Percentiles rank a stretch among this genome's conserved stretches.
These are phyloP conservation scores for Sonneratia caseolaris DNA, from an alignment of 345 rosid species.

Conservation along the genomic window DNA sequence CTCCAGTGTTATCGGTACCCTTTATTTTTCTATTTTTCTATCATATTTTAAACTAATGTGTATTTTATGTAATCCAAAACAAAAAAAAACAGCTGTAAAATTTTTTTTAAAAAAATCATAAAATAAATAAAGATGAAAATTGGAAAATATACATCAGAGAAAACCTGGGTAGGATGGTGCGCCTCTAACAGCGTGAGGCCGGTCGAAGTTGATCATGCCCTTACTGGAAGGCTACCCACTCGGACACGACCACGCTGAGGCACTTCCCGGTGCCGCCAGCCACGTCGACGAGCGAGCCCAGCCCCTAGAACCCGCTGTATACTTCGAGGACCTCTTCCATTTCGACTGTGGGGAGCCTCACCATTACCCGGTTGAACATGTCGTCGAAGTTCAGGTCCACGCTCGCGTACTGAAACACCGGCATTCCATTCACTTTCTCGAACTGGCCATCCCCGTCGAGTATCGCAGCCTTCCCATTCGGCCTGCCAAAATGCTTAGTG, in stretches of 20 bases:
- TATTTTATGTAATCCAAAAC: too few species aligned
- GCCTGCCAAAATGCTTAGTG: background rate
- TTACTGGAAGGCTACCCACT: slow-evolving; percentile 11
- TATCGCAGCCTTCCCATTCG: slow-evolving; percentile 12
- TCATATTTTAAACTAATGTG: too few species aligned
- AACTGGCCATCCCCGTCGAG: slow-evolving; percentile 15
- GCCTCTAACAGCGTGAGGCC: slow-evolving; percentile 9
- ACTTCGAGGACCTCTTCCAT: slow-evolving; percentile 3
- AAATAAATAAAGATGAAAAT: background rate
- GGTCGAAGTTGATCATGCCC: slow-evolving; percentile 15
- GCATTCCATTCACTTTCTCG: slow-evolving; percentile 14
- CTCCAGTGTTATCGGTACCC: background rate
- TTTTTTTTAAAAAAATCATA: background rate
- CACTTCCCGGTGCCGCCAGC: slow-evolving; percentile 12
- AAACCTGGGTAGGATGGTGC: slow-evolving; percentile 15
- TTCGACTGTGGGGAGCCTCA: background rate
- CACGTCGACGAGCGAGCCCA: slow-evolving; percentile 11
- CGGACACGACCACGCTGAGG: slow-evolving; percentile 15
- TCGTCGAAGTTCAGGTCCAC: slow-evolving; percentile 1
- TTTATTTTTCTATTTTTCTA: too few species aligned
- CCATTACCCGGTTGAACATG: slow-evolving; percentile 10
- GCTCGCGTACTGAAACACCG: slow-evolving; percentile 6
- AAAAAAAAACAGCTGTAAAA: background rate
- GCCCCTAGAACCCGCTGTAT: slow-evolving; percentile 11
- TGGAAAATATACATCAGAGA: background rate